Base-by-base conservation (phyloP, 768 basidiomycete species). In the Hebeloma cylindrosporum region DNA sequence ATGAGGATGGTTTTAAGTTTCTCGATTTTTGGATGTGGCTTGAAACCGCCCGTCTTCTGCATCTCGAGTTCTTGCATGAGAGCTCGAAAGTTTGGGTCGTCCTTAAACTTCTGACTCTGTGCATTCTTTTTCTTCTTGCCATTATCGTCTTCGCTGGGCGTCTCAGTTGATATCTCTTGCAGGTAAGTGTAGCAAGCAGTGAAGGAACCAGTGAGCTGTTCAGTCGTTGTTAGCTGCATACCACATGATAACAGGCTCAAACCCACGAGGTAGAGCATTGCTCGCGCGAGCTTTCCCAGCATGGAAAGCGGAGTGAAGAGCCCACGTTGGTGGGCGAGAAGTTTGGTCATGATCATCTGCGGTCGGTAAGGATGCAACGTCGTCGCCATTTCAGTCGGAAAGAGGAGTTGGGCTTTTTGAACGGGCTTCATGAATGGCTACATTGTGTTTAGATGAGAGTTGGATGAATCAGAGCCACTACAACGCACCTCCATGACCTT, bases 11-110 rank as follows among this genome's bases (percentile, higher is more conserved):
- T 69, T 45, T 82, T 82, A 8, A 95, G 74, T 46, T 76, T 83
- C 35, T 92, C 91, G 82, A 97, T 86, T 71, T 99, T 99, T 3
- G 95, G 95, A 65, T 99, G 95, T 41, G 76, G 61, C 1, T 73
- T 62, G 56, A 84, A 82, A 3, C 82, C 83, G 7, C 65, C 62
- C 20, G 66, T 68, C 41, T 68, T 68, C 58, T 82, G 78, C n/a
- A 57, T 58, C 40, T 88, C 80, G 13, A 94, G 71, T 59, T 89
- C 85, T 26, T 68, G 61, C 52, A 93, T 72, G 20, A 93, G 65
- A 21, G 73, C 75, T 54, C 80, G 77, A 51, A 89, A 90, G 28
- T 74, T 68, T 0, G 77, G 65, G 53, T 87, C 78, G 10, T 74
- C 70, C 29, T 66, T 69, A 30, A 80, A 61, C 44, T 63, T 68